These are phyloP conservation scores for Gentiana macrophylla DNA, from an alignment of 257 asterid species.

Conservation along the genomic window DNA sequence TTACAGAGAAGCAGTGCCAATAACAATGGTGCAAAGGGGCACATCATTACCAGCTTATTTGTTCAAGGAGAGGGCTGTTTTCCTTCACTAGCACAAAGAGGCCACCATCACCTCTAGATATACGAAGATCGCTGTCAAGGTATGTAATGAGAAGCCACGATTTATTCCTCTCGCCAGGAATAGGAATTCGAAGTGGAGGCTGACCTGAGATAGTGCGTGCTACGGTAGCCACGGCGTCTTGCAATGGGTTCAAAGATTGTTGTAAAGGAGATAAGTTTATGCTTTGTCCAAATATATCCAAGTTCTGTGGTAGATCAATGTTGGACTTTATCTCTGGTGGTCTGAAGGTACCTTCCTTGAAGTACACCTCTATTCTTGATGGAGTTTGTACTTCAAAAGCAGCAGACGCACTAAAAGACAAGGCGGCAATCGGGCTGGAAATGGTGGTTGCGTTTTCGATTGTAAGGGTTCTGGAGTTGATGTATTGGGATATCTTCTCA, in stretches of 20 bases:
- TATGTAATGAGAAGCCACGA: conserved; percentile 82
- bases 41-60: conserved; percentile 21
- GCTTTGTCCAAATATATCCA: conserved; percentile 68
- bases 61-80: conserved; percentile 66
- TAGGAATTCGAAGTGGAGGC: conserved; percentile 70
- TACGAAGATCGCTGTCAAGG: conserved; percentile 80
- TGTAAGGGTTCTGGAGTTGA: conserved; percentile 50
- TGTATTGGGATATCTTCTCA: conserved; percentile 68
- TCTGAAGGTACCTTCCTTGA: conserved; percentile 72
- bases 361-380: conserved; percentile 86
- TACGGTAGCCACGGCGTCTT: conserved; percentile 50
- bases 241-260: conserved; percentile 59
- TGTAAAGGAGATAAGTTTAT: conserved; percentile 52
- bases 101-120: conserved; percentile 96
- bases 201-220: conserved; percentile 74
- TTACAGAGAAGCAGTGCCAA: too few species aligned
- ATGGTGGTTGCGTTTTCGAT: conserved; percentile 58
- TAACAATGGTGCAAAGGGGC: too few species aligned
- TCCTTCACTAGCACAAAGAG: conserved; percentile 88
- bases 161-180: conserved; percentile 65
- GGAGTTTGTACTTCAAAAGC: conserved; percentile 76
- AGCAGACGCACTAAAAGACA: conserved; percentile 75
- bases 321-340: conserved; percentile 90
- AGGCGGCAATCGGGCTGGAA: conserved; percentile 57
- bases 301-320: conserved; percentile 62